These are phyloP conservation scores for Fusarium sp. DNA, from an alignment of 2,329 filamentous ascomycete genomes.

Conservation along the genomic window DNA sequence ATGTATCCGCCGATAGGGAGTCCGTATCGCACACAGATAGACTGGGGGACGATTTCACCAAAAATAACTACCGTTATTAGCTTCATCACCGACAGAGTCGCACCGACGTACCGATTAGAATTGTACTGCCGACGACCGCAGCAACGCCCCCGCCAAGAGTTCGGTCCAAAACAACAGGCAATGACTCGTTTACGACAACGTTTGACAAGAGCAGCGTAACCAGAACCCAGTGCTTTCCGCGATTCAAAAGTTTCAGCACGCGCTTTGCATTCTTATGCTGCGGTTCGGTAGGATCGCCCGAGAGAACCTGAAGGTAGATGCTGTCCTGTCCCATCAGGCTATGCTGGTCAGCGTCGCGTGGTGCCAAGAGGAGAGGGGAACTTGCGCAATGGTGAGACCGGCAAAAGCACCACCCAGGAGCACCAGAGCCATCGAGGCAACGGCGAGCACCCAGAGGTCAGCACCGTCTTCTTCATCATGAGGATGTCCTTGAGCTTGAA, in stretches of 20 bases:
- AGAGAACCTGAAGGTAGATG: slow-evolving; percentile 96
- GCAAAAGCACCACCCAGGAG: slow-evolving; percentile 93
- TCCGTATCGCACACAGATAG: slow-evolving; percentile 94
- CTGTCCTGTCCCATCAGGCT: slow-evolving; percentile 83
- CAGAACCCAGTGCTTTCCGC: slow-evolving; percentile 97
- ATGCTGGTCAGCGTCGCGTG: slow-evolving; percentile 33
- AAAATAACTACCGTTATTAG: slow-evolving; percentile 81
- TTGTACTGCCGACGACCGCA: slow-evolving; percentile 91
- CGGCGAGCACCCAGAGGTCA: slow-evolving; percentile 83
- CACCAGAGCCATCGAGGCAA: slow-evolving; percentile 83
- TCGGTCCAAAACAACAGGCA: slow-evolving; percentile 94
- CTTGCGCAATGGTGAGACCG: slow-evolving; percentile 88
- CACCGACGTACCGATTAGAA: slow-evolving; percentile 81
- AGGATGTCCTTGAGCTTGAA: slow-evolving; percentile 52
- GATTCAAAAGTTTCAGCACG: slow-evolving; percentile 83
- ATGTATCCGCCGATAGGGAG: slow-evolving; percentile 95
- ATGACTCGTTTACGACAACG: slow-evolving; percentile 96
- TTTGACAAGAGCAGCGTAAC: slow-evolving; percentile 95
- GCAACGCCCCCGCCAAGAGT: slow-evolving; percentile 95
- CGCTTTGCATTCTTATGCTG: slow-evolving; percentile 87
- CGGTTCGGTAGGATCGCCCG: slow-evolving; percentile 84
- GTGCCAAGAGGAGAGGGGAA: slow-evolving; percentile 41
- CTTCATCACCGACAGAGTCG: slow-evolving; percentile 20
- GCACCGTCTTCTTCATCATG: slow-evolving; percentile 69
- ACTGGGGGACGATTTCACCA: slow-evolving; percentile 95